A percentile compares a stretch with the other conserved stretches of the same genome.
Conservation (phyloP, 768 basidiomycete genomes). For the Tulasnella sp. region DNA sequence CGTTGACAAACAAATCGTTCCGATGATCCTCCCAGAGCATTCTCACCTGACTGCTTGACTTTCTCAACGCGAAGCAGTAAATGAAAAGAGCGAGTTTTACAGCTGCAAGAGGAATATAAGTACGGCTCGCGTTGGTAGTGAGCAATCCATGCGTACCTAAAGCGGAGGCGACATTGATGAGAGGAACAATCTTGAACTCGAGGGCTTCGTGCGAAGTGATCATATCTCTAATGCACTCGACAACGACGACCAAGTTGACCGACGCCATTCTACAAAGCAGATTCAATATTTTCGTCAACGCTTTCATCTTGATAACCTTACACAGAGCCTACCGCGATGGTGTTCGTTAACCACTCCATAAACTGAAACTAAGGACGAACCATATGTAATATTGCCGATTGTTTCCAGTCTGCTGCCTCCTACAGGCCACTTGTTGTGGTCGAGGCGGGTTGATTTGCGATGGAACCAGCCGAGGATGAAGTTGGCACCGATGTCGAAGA, state of each 20-base stretch:
- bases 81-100: slow-evolving; percentile 82
- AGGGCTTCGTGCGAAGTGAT: slow-evolving; percentile 48
- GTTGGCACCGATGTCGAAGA: slow-evolving; percentile 79
- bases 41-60: slow-evolving; percentile 80
- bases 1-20: slow-evolving; percentile 83
- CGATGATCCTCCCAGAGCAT: slow-evolving; percentile 97
- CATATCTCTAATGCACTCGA: slow-evolving; percentile 74
- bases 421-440: slow-evolving; percentile 84
- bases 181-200: slow-evolving; percentile 68
- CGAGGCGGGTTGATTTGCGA: slow-evolving; percentile 58
- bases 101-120: slow-evolving; percentile 35
- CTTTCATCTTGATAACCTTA: slow-evolving; percentile 26
- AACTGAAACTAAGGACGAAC: slow-evolving; percentile 39
- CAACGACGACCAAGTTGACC: slow-evolving; percentile 85
- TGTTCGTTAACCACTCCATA: no score
- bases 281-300: neutral
- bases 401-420: slow-evolving; percentile 86
- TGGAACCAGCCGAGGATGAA: slow-evolving; percentile 75
- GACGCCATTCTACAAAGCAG: slow-evolving; percentile 62
- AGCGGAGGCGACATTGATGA: slow-evolving; percentile 76
- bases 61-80: slow-evolving; percentile 73
- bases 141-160: slow-evolving; percentile 45
- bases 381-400: slow-evolving; percentile 82
- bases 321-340: slow-evolving; percentile 40
- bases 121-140: neutral